These are phyloP conservation scores for Ambispora gerdemannii DNA, from an alignment of 192 early-diverging fungal genomes.

Conservation along the genomic window DNA sequence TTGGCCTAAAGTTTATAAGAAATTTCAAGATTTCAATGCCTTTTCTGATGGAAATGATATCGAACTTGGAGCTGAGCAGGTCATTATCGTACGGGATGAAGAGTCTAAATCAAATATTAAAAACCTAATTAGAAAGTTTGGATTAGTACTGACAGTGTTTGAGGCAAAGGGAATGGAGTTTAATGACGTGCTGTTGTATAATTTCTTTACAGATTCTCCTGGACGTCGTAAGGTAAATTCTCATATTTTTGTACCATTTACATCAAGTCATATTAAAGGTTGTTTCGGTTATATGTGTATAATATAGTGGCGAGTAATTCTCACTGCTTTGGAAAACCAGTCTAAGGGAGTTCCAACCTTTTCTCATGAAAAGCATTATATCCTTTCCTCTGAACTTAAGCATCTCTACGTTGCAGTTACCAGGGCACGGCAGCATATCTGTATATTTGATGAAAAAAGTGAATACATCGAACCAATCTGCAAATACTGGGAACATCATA, in stretches of 20 bases:
- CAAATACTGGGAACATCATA: not conserved
- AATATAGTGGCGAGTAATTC: constrained; percentile 24
- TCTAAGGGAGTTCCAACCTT: constrained; percentile 10
- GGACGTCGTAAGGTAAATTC: constrained; percentile 4
- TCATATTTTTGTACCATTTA: not conserved
- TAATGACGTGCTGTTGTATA: constrained; percentile 30
- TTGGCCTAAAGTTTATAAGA: not conserved
- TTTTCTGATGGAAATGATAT: not conserved
- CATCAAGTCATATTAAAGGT: not conserved
- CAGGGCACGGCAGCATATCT: constrained; percentile 15
- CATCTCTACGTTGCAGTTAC: constrained; percentile 28
- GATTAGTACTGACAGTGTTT: constrained; percentile 15
- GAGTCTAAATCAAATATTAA: not conserved
- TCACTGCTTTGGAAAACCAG: not conserved
- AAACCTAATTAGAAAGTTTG: not conserved
- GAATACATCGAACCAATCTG: not conserved
- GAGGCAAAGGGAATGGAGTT: constrained; percentile 19
- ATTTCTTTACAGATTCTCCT: constrained; percentile 14
- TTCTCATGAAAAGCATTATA: too few species aligned
- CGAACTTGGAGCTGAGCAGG: constrained; percentile 7
- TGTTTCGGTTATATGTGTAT: not conserved
- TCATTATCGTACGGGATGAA: constrained; percentile 22
- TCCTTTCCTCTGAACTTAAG: constrained; percentile 23
- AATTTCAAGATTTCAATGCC: not conserved
- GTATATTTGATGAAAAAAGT: constrained; percentile 15